A percentile compares a stretch with the other conserved stretches of the same genome.
These are phyloP conservation scores for Ganoderma boninense DNA, from an alignment of 1,284 basidiomycete genomes.

Conservation along the genomic window DNA sequence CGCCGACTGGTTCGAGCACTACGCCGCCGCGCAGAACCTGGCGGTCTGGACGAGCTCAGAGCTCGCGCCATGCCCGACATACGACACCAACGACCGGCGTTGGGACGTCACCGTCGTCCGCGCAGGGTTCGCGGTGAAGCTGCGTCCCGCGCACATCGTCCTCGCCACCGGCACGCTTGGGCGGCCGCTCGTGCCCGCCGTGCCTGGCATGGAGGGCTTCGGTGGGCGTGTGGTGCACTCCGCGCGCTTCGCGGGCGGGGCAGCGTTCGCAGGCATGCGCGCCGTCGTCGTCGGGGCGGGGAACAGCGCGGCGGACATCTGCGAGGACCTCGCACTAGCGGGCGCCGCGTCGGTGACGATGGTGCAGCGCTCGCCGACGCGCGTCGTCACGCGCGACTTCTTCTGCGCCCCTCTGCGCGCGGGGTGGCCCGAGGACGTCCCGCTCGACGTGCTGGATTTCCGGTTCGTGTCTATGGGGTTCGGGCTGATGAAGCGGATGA, in stretches of 20 bases:
- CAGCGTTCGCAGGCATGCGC: conserved; percentile 51
- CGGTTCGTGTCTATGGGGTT: conserved; percentile 50
- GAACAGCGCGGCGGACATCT: conserved; percentile 55
- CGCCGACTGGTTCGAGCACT: conserved; percentile 71
- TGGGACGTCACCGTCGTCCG: conserved; percentile 61
- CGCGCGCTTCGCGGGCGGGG: conserved; percentile 46
- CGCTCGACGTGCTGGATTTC: conserved; percentile 56
- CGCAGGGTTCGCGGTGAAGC: conserved; percentile 48
- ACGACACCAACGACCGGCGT: conserved; percentile 48
- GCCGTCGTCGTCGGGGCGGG: conserved; percentile 59
- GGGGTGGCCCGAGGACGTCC: conserved; percentile 51
- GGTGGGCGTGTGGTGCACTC: conserved; percentile 54
- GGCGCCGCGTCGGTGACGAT: conserved; percentile 46
- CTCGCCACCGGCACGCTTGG: conserved; percentile 65
- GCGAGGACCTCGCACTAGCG: conserved; percentile 51
- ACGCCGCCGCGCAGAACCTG: conserved; percentile 66
- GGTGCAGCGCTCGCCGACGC: conserved; percentile 42
- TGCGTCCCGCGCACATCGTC: conserved; percentile 65
- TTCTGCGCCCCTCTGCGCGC: conserved; percentile 31
- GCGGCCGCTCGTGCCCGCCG: conserved; percentile 51
- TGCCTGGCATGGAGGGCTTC: conserved; percentile 52
- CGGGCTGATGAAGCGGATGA: conserved; percentile 45
- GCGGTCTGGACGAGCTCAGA: conserved; percentile 70
- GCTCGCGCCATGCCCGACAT: conserved; percentile 41
- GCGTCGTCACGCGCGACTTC: conserved; percentile 40